phyloP scores from a whole-genome alignment of 2,329 filamentous ascomycete species.

The Fusarium sp. region DNA sequence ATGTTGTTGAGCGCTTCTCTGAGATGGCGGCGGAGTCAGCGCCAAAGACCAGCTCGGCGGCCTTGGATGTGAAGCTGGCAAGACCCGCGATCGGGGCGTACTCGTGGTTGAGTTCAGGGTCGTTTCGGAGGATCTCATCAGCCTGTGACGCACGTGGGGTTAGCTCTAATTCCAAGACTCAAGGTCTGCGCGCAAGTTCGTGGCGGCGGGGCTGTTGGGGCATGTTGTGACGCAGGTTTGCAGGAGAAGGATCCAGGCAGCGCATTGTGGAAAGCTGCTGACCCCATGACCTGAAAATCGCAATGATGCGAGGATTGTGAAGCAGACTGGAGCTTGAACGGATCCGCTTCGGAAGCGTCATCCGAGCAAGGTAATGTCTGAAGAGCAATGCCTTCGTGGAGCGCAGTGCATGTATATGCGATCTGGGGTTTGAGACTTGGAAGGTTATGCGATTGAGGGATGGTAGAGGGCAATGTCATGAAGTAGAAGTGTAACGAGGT shows the following conservation, averaged over 20 bases:
- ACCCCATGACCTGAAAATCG: slow-evolving; percentile 40
- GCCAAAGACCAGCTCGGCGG: slow-evolving; percentile 90
- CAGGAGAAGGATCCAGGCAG: slow-evolving; percentile 28
- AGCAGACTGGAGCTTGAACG: slow-evolving; percentile 14
- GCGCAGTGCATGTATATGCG: slow-evolving; percentile 18
- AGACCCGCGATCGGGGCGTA: slow-evolving; percentile 97
- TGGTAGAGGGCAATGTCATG: slow-evolving; percentile 8
- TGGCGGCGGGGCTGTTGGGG: slow-evolving; percentile 31
- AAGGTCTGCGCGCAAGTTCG: slow-evolving; percentile 13
- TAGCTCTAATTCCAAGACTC: slow-evolving; percentile 34
- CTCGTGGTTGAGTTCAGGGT: slow-evolving; percentile 95
- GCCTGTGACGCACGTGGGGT: slow-evolving; percentile 69
- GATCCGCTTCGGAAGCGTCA: slow-evolving; percentile 21
- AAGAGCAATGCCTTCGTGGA: slow-evolving; percentile 20
- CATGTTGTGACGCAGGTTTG: slow-evolving; percentile 29
- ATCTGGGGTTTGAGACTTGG: slow-evolving; percentile 2
- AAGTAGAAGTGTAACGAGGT: slow-evolving; percentile 15
- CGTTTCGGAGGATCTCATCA: slow-evolving; percentile 87
- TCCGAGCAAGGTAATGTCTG: not conserved
- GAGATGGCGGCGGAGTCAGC: slow-evolving; percentile 81
- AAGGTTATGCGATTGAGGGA: slow-evolving; percentile 17
- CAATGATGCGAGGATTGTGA: slow-evolving; percentile 23
- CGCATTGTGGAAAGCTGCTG: slow-evolving; percentile 23
- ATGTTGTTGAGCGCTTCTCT: slow-evolving; percentile 82
- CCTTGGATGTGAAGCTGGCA: slow-evolving; percentile 85